These are phyloP conservation scores for Leptomonas seymouri DNA, from an alignment of 208 protist species.

Conservation along the genomic window DNA sequence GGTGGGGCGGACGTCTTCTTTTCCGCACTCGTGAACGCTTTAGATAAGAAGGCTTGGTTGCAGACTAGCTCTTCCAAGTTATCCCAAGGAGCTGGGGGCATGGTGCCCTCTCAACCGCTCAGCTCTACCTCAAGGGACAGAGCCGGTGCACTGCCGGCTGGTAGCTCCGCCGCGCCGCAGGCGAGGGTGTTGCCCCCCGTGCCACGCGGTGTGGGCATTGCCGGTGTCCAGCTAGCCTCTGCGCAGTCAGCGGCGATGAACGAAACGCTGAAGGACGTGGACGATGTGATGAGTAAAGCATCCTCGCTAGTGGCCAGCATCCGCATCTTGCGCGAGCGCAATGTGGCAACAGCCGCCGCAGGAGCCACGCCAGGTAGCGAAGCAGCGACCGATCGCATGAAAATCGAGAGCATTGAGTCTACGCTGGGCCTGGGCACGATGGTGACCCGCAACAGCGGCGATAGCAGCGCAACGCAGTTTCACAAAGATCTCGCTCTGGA, in stretches of 20 bases:
- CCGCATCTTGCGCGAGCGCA: constrained; percentile 54
- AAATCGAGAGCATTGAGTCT: constrained; percentile 85
- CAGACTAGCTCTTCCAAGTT: constrained; percentile 24
- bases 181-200: constrained; percentile 4
- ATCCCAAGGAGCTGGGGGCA: background rate
- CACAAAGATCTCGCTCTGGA: constrained; percentile 67
- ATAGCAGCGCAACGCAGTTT: constrained; percentile 38
- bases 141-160: background rate
- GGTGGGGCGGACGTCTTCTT: constrained; percentile 67
- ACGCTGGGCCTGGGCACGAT: constrained; percentile 78
- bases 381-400: constrained; percentile 33
- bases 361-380: constrained; percentile 31
- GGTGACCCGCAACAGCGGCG: constrained; percentile 35
- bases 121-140: background rate
- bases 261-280: constrained; percentile 75
- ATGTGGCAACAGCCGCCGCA: constrained; percentile 28
- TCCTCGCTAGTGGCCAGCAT: constrained; percentile 77
- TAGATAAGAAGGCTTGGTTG: constrained; percentile 53
- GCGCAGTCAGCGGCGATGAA: constrained; percentile 48
- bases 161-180: background rate
- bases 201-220: constrained; percentile 71
- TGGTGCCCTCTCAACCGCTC: background rate
- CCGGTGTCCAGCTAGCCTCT: constrained; percentile 68
- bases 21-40: constrained; percentile 33
- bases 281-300: constrained; percentile 86